Base-by-base conservation (phyloP, 1,284 basidiomycete genomes). In the Sanguinoderma infundibulare region DNA sequence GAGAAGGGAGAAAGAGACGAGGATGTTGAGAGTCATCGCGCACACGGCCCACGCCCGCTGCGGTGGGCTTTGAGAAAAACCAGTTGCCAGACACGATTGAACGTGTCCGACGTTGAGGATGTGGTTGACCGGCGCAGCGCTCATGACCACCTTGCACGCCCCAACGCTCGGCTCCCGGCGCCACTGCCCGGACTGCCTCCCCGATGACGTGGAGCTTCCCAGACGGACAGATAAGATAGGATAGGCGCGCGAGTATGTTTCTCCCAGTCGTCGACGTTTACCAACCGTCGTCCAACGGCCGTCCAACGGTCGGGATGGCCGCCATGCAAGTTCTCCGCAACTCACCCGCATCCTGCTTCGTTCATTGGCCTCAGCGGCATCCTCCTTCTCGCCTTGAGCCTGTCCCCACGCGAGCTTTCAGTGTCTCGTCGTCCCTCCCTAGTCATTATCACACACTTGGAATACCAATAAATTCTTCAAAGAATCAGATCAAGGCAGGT, bases 401-500 rank as follows among this genome's bases (percentile, higher is more conserved):
- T 7, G 15, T 26, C 46, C 28, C 15, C 28, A 7, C 28, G 10
- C 46, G 46, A 8, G 10, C 30, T 34, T 51, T 51, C 49, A 51
- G 20, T 20, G 14, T 57, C 17, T 68, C 71, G 9, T 53, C 44
- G 24, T 44, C 57, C 14, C 36, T 36, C 5, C 38, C 24, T 5
- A 62, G 62, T 17, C 81, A 84, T 57, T 84, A 84, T 63, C 73
- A 80, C 15, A 73, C 77, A 0, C 76, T 84, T 3, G 72, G 73
- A 17, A 65, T 83, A 40, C 77, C 81, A 14, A 69, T 69, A 39
- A 72, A 73, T 44, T 83, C 83, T 17, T 78, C 76, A 28, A 79
- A 70, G 62, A 77, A 72, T 26, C 81, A 84, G 61, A 82, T 84
- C 62, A 83, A 83, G 76, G 81, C 78, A 58, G 26, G 69, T 50